Conservation (phyloP, 352 stramenopile species). For the Globisporangium splendens region DNA sequence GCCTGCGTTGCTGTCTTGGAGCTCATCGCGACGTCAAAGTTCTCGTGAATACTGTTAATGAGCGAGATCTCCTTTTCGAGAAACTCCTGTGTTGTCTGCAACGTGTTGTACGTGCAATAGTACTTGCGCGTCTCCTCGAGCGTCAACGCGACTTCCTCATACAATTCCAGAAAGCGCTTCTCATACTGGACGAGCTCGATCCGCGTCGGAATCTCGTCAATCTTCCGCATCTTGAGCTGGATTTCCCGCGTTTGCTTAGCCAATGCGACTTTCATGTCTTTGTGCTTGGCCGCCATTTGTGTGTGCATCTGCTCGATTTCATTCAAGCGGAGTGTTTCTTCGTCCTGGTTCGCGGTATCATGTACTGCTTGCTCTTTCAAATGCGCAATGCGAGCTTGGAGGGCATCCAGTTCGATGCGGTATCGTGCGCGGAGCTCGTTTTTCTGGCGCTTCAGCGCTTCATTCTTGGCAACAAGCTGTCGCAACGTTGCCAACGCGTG, state of each 20-base stretch:
- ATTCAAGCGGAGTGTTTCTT: constrained; percentile 36
- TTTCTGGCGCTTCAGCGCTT: constrained; percentile 52
- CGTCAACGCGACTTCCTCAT: constrained; percentile 83
- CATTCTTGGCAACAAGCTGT: constrained; percentile 43
- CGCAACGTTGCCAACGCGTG: constrained; percentile 25
- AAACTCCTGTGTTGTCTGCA: constrained; percentile 78
- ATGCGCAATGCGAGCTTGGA: constrained; percentile 38
- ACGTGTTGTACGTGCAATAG: constrained; percentile 85
- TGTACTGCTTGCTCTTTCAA: constrained; percentile 31
- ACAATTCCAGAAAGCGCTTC: constrained; percentile 86
- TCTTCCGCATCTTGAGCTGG: constrained; percentile 53
- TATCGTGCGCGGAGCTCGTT: constrained; percentile 42
- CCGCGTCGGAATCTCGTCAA: constrained; percentile 83
- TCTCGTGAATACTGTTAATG: constrained; percentile 82
- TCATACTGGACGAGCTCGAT: constrained; percentile 91
- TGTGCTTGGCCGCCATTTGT: constrained; percentile 64
- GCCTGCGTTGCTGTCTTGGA: constrained; percentile 53
- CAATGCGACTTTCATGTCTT: constrained; percentile 58
- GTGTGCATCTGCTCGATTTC: constrained; percentile 69
- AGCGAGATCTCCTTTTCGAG: constrained; percentile 86
- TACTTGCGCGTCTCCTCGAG: constrained; percentile 90
- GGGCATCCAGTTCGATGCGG: constrained; percentile 29
- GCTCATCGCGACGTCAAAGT: constrained; percentile 76
- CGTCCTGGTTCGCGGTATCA: constrained; percentile 34
- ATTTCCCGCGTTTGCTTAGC: constrained; percentile 57